These are phyloP conservation scores for Pythium phragmitis DNA, from an alignment of 352 stramenopile species.

Conservation along the genomic window DNA sequence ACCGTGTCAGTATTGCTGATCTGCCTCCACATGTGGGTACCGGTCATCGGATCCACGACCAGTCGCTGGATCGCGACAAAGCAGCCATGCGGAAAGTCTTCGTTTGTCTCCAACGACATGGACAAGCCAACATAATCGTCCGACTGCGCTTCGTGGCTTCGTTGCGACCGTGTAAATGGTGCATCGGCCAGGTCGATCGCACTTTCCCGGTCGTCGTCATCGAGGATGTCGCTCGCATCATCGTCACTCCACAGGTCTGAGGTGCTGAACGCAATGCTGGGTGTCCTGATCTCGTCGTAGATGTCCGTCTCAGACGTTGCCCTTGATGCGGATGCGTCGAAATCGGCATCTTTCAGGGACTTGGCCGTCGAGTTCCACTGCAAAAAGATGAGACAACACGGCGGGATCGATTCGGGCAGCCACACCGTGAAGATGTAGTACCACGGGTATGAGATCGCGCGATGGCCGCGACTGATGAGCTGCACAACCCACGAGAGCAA, in stretches of 20 bases:
- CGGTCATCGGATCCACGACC: conserved; percentile 36
- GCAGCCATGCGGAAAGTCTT: conserved; percentile 68
- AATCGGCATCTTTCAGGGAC: conserved; percentile 67
- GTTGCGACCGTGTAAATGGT: conserved; percentile 12
- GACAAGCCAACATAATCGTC: conserved; percentile 80
- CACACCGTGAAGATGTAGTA: conserved; percentile 90
- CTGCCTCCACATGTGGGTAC: conserved; percentile 57
- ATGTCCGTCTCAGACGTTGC: conserved; percentile 51
- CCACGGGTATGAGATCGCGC: conserved; percentile 80
- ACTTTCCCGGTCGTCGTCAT: conserved; percentile 44
- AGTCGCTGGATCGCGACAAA: conserved; percentile 82
- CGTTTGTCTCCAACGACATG: conserved; percentile 82
- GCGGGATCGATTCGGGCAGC: conserved; percentile 82
- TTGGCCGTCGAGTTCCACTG: conserved; percentile 88
- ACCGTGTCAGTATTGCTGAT: conserved; percentile 85
- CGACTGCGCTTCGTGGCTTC: background rate
- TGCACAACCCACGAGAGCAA: conserved; percentile 84
- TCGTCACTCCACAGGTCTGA: conserved; percentile 60
- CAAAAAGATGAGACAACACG: conserved; percentile 84
- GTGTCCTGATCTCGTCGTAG: conserved; percentile 77
- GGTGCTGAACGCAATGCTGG: conserved; percentile 75
- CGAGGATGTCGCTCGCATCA: conserved; percentile 34
- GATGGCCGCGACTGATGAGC: conserved; percentile 60
- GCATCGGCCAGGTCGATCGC: conserved; percentile 25
- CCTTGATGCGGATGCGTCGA: conserved; percentile 39